Base-by-base conservation (phyloP, 768 basidiomycete species). In the Podaxis mareebaensis region DNA sequence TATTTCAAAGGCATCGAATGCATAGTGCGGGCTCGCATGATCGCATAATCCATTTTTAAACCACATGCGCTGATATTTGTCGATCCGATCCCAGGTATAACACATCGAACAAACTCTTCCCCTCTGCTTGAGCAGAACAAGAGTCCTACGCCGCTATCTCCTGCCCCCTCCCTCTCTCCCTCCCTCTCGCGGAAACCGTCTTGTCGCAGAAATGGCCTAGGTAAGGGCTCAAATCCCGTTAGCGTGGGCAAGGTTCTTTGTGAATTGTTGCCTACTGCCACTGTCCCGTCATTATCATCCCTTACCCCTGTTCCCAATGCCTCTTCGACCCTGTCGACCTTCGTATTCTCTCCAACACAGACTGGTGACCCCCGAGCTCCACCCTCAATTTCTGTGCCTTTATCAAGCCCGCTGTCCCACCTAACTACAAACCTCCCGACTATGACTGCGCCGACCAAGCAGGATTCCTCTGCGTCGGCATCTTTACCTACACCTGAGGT, bases 161-260 rank as follows among this genome's bases (percentile, higher is more conserved):
- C 12, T 22, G 49, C 49, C 20, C 20, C 58, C 10, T n/a, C 59
- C 33, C 59, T 52, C 49, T 52, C 59, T 17, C 49, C 20, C 33
- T 61, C 62, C 30, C 12, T 49, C 42, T 51, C 61, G 3, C 55
- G 22, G 20, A 56, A 26, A 39, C n/a, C 38, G 15, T 40, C 52
- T 24, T 33, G 28, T 53, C 56, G 39, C 22, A 58, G 63, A 58
- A 42, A 53, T 42, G 53, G 55, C 46, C 22, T 28, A n/a, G 46
- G 49, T 6, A 58, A 39, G 17, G 51, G 36, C 28, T 60, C 60
- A 49, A 54, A 42, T 15, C 49, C 61, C 44, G 57, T 70, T 38
- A 65, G 63, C 22, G 68, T 72, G 4, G 73, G 72, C 33, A 61
- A 65, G 66, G 70, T 72, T 44, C 61, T 62, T 48, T 62, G 53